Evolutionary conservation across 371 early-diverging fungal genomes (phyloP), one percentile per base, ranked within the genome.

Genomic region (Lichtheimia ornata): DNA sequence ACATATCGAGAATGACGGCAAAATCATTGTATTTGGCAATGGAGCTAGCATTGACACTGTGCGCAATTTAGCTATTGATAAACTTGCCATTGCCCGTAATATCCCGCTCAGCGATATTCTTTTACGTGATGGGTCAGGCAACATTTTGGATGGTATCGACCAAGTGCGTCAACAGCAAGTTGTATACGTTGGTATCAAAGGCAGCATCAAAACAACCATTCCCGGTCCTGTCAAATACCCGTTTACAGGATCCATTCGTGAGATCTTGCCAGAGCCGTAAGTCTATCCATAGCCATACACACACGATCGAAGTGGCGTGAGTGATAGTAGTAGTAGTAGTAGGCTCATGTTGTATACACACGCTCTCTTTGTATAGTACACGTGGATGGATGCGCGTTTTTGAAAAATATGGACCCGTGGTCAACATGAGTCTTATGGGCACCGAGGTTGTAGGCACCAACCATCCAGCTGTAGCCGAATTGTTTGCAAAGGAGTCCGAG

Each of bases 401-500:
- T 57, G 59, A 45, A 2, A 64, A 56, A 9, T 67, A 73, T 53
- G 73, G 73, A 15, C 73, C 73, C 5, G 52, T 69, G 9, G 61
- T 73, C 14, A 58, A 65, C 9, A 42, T 67, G 12, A 64, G 50
- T 2, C 44, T 70, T 1, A n/a, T 69, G 11, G 63, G 67, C 45
- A 55, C 12, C 14, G 47, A 59, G 25, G 53, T 41, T 6, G 43
- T 70, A 5, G 56, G 53, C n/a, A 73, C 73, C n/a, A 69, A 75
- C 53, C 71, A 78, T 28, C 71, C 79, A 9, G 65, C 65, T 17
- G 52, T 76, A 15, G 78, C 74, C 7, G 71, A 76, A 30, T 51
- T 66, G 11, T 65, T 76, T 45, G 67, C 62, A 40, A 66, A 68
- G 52, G 82, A 81, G 58, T 60, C 64, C 3, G 77, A 74, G 41